Evolutionary conservation across 1,139 yeast genomes (phyloP).

Genomic region (Blastobotrys indianensis): DNA sequence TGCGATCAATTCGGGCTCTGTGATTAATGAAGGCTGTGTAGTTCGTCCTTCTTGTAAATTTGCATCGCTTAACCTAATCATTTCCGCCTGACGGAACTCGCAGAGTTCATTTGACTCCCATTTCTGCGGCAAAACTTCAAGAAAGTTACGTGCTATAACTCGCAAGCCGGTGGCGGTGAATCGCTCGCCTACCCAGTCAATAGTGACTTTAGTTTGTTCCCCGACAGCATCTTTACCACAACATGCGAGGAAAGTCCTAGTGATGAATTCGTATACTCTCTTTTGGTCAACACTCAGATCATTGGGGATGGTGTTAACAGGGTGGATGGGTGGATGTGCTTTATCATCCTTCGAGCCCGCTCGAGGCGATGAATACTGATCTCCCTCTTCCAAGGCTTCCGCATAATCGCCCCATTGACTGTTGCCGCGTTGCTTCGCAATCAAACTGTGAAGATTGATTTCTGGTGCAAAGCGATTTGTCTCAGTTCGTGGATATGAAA

Average conservation of each 20-base stretch:
- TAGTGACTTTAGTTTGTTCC: conserved; percentile 51
- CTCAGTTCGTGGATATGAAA: conserved; percentile 97
- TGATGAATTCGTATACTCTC: conserved; percentile 81
- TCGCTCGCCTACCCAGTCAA: conserved; percentile 72
- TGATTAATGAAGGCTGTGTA: conserved; percentile 71
- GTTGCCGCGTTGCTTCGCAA: conserved; percentile 52
- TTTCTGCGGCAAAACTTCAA: conserved; percentile 67
- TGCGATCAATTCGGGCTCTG: conserved; percentile 88
- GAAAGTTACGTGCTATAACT: conserved; percentile 66
- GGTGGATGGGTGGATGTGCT: conserved; percentile 99
- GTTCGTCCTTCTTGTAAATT: conserved; percentile 71
- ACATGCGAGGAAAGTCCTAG: conserved; percentile 82
- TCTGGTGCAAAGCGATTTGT: conserved; percentile 77
- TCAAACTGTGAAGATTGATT: conserved; percentile 60
- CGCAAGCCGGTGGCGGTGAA: conserved; percentile 67
- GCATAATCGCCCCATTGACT: conserved; percentile 49
- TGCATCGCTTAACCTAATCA: conserved; percentile 47
- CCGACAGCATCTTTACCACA: conserved; percentile 92
- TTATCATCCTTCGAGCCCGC: conserved; percentile 82
- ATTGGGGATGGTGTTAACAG: conserved; percentile 44
- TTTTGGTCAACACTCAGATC: conserved; percentile 47
- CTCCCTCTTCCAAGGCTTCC: conserved; percentile 14
- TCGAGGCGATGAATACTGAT: conserved; percentile 54
- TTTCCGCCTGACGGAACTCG: conserved; percentile 50
- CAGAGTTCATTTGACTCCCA: conserved; percentile 79